Percentiles rank a stretch among this genome's conserved stretches.
Evolutionary conservation across 768 basidiomycete genomes (phyloP).

Genomic region (Saitozyma sp.): DNA sequence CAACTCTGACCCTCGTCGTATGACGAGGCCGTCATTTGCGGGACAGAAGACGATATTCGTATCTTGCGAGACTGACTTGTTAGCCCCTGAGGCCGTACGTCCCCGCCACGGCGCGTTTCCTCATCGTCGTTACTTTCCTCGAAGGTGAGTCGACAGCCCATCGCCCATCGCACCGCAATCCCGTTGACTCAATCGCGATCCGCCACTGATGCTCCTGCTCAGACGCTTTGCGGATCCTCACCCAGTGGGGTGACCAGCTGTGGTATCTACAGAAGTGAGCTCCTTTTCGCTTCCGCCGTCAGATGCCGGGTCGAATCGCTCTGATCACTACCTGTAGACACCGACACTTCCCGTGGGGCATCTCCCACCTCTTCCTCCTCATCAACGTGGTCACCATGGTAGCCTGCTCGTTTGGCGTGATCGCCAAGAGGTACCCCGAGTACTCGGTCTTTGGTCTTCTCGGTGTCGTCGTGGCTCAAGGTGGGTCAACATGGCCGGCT

Average conservation of each 20-base stretch:
- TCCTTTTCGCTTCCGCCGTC: neutral
- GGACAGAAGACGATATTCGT: too few species aligned
- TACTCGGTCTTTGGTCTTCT: constrained; percentile 86
- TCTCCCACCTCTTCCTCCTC: constrained; percentile 89
- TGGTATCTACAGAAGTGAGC: constrained; percentile 96
- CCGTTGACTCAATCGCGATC: constrained; percentile 3
- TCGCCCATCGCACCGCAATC: neutral
- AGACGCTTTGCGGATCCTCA: constrained; percentile 86
- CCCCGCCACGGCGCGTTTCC: constrained; percentile 89
- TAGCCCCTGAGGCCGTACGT: constrained; percentile 92
- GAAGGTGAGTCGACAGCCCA: constrained; percentile 58
- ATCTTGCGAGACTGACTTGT: neutral
- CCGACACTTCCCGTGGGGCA: constrained; percentile 90
- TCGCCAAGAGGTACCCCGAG: constrained; percentile 83
- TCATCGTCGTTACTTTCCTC: constrained; percentile 97
- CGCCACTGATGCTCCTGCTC: neutral
- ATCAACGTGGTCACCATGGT: constrained; percentile 91
- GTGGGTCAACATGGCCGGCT: constrained; percentile 17
- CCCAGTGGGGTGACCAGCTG: constrained; percentile 95
- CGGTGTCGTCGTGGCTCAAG: constrained; percentile 87
- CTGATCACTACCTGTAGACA: constrained; percentile 61
- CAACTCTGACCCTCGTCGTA: neutral
- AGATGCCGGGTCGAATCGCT: neutral
- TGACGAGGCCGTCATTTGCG: neutral
- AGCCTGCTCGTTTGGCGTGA: constrained; percentile 76